Conservation (phyloP, 148 eudicot genomes). For the Heliamphora exappendiculata region DNA sequence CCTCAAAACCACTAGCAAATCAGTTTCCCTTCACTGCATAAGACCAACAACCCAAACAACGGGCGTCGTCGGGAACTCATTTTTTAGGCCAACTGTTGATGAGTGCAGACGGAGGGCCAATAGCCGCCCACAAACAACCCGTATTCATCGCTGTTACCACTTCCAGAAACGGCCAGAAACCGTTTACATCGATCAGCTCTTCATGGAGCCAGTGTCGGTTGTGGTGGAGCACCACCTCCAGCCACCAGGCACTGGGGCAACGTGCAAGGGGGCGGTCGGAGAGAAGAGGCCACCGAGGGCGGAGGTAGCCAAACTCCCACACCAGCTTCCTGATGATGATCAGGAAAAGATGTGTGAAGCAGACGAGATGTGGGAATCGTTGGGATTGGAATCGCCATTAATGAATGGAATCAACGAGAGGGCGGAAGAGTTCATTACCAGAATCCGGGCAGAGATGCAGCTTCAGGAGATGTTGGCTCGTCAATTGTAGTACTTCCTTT, state of each 20-base stretch:
- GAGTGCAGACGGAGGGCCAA: no score
- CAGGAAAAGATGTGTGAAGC: background rate
- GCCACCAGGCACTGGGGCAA: background rate
- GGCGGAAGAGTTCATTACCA: constrained; percentile 55
- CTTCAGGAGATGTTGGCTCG: constrained; percentile 32
- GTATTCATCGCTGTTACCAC: background rate
- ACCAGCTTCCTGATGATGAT: background rate
- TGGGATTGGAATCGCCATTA: constrained; percentile 34
- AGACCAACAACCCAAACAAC: constrained; percentile 1
- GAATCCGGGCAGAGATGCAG: constrained; percentile 42
- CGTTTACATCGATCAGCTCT: constrained; percentile 31
- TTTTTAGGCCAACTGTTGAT: no score
- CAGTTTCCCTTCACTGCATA: background rate
- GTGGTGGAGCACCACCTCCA: background rate
- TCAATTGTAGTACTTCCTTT: no score
- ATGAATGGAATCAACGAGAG: constrained; percentile 42
- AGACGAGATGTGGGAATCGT: constrained; percentile 49
- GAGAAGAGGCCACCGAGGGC: constrained; percentile 10
- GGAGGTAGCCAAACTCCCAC: constrained; percentile 18
- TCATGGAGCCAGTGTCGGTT: constrained; percentile 12
- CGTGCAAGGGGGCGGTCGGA: background rate
- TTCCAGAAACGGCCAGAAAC: constrained; percentile 16
- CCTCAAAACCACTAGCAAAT: constrained; percentile 8
- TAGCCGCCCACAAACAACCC: background rate
- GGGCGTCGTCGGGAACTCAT: no score